Base-by-base conservation (phyloP, 1,284 basidiomycete genomes). In the Tylopilus orsonianus region DNA sequence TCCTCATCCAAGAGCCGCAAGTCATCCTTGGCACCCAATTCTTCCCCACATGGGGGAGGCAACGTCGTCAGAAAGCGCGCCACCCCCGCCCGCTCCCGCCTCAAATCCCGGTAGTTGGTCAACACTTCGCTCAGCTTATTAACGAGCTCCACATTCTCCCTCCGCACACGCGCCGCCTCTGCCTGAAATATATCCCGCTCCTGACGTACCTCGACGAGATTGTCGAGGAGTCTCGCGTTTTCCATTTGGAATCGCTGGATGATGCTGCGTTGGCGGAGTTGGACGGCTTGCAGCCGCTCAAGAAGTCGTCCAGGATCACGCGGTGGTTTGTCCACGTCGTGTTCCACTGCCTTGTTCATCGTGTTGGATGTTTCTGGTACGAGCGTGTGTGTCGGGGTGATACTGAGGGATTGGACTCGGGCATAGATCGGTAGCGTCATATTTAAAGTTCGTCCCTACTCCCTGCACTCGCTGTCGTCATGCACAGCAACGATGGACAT, bases 181-280 rank as follows among this genome's bases (percentile, higher is more conserved):
- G 46, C 52, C 12, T 52, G 56, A 41, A 61, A 65, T 8, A 19
- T 24, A 23, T 65, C 61, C 24, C 63, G 54, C 24, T 62, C 61
- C 19, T 53, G 59, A 20, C 63, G 61, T 12, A 64, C 16, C 8
- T 65, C 61, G 4, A n/a, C 51, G 23, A 65, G 56, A 20, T 62
- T 56, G 23, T 41, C 37, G 33, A 64, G 50, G 5, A 56, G 48
- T 20, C 59, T 50, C 3, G 48, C 46, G 5, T 55, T 54, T 20
- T 62, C 60, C 1, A 49, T 58, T 29, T 62, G 62, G 13, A 62
- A 51, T 24, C 63, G 61, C 27, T 61, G 61, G 12, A 62, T 62
- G 36, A 52, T 33, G 18, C 45, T 59, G 24, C 54, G 61, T 36
- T 62, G 61, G 35, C 62, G 59, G 10, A 47, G 5, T 33, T 59